phyloP scores from a whole-genome alignment of 2,329 filamentous ascomycete genomes.

The Fusarium kyushuense region DNA sequence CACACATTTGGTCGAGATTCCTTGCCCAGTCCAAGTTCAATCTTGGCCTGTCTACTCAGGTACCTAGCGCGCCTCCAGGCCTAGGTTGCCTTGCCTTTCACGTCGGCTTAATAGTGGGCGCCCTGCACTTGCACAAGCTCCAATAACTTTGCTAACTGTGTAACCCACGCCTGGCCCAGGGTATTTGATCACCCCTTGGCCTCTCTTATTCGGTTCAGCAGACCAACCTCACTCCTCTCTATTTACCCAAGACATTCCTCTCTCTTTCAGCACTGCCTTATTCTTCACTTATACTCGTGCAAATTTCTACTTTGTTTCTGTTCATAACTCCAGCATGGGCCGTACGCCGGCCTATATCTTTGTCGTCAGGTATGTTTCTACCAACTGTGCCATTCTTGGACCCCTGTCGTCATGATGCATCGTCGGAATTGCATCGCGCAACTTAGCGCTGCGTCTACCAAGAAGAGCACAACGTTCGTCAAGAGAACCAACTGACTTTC shows the following conservation, averaged over 20 bases:
- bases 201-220: conserved; percentile 32
- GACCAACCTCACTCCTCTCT: conserved; percentile 33
- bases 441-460: conserved; percentile 24
- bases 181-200: conserved; percentile 42
- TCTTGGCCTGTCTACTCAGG: background rate
- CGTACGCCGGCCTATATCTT: conserved; percentile 59
- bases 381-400: conserved; percentile 22
- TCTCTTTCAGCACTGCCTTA: background rate
- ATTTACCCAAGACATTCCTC: conserved; percentile 15
- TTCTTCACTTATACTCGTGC: conserved; percentile 6
- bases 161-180: conserved; percentile 22
- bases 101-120: conserved; percentile 36
- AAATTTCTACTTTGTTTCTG: conserved; percentile 10
- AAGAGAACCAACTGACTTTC: conserved; percentile 26
- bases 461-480: background rate
- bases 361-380: conserved; percentile 56
- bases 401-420: conserved; percentile 44
- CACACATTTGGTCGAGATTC: background rate
- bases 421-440: conserved; percentile 36
- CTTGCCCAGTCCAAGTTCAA: background rate
- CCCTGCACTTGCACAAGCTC: conserved; percentile 30
- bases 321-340: conserved; percentile 52
- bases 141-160: conserved; percentile 32
- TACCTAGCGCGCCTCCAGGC: background rate
- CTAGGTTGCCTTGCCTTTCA: background rate